Evolutionary conservation across 208 protist species (phyloP).

Genomic region (Sergeia podlipaevii): DNA sequence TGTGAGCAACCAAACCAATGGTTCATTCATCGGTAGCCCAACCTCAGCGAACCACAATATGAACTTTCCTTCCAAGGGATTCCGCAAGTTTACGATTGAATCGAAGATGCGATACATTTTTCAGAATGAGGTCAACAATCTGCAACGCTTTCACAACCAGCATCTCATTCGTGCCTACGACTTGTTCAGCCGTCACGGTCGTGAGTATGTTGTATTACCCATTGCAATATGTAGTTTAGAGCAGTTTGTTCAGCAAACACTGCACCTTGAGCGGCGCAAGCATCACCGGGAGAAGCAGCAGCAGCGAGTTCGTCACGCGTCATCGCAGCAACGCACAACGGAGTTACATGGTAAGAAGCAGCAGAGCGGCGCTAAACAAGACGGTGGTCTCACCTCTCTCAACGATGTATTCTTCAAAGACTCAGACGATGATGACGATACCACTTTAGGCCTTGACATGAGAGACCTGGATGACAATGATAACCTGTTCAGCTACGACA

Average conservation of each 20-base stretch:
- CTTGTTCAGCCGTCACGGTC: constrained; percentile 69
- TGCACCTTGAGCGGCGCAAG: constrained; percentile 21
- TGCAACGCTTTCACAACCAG: constrained; percentile 80
- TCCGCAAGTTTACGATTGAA: too few species aligned
- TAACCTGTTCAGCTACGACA: too few species aligned
- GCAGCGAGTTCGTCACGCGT: background rate
- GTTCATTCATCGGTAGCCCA: too few species aligned
- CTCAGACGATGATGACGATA: too few species aligned
- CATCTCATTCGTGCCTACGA: constrained; percentile 74
- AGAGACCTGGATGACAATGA: too few species aligned
- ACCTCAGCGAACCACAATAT: too few species aligned
- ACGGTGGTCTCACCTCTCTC: background rate
- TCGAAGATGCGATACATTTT: constrained; percentile 21
- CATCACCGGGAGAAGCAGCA: constrained; percentile 3
- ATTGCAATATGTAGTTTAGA: constrained; percentile 76
- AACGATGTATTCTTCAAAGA: constrained; percentile 9
- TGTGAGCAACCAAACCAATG: too few species aligned
- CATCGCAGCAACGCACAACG: background rate
- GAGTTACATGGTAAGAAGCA: background rate
- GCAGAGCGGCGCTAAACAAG: background rate
- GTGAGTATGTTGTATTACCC: constrained; percentile 79
- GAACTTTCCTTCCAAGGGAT: too few species aligned
- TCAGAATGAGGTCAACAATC: constrained; percentile 53
- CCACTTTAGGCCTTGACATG: too few species aligned
- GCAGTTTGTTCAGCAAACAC: constrained; percentile 50